These are phyloP conservation scores for Corniculantispora saksenae DNA, from an alignment of 2,329 filamentous ascomycete genomes.

Conservation along the genomic window DNA sequence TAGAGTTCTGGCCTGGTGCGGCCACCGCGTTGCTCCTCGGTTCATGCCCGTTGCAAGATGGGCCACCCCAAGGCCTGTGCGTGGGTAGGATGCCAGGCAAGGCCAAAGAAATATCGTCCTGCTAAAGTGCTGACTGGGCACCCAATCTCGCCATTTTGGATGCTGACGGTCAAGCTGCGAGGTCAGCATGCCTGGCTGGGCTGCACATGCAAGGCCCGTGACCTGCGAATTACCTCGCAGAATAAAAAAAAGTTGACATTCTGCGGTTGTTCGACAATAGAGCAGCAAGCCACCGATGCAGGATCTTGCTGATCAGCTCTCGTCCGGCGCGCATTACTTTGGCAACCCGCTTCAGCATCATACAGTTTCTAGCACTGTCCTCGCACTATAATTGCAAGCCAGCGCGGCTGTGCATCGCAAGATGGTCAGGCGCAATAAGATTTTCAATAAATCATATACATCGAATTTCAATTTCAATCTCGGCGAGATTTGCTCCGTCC, in stretches of 20 bases:
- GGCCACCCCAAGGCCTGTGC: background rate
- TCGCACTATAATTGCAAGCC: background rate
- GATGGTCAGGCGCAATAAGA: too few species aligned
- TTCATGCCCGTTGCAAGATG: conserved; percentile 1
- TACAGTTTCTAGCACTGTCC: background rate
- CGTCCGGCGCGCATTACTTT: background rate
- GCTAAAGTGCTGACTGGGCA: conserved; percentile 8
- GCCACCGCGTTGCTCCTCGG: too few species aligned
- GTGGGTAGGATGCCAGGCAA: background rate
- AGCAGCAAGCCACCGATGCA: conserved; percentile 1
- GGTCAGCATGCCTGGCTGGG: background rate
- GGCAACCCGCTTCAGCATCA: background rate
- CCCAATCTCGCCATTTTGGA: background rate
- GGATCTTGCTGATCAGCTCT: background rate
- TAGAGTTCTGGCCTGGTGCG: too few species aligned
- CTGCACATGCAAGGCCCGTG: too few species aligned
- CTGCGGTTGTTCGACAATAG: too few species aligned
- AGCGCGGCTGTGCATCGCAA: too few species aligned
- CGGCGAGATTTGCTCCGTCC: too few species aligned
- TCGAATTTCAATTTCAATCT: too few species aligned
- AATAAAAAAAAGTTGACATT: too few species aligned
- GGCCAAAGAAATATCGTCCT: background rate
- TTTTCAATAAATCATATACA: too few species aligned
- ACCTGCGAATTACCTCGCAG: too few species aligned
- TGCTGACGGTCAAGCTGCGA: background rate